Percentiles rank a stretch among this genome's conserved stretches.
Evolutionary conservation across 1,284 basidiomycete genomes (phyloP).

Genomic region (Trichosporon faecale): DNA sequence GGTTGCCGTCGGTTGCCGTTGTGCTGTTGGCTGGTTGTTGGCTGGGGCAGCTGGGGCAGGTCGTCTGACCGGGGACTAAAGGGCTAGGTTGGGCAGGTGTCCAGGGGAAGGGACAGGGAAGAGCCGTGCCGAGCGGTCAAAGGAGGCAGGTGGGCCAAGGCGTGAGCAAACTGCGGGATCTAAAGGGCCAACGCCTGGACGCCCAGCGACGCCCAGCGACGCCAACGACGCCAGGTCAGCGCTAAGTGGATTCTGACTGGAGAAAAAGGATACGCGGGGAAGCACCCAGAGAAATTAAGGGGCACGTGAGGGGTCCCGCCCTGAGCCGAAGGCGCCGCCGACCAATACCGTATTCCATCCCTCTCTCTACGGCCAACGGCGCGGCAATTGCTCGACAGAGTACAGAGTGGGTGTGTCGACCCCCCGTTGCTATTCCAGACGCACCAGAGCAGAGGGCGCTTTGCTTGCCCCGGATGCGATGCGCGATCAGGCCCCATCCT

Average conservation of each 20-base stretch:
- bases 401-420: neutral
- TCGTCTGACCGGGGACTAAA: neutral
- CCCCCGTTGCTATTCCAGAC: neutral
- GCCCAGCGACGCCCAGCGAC: no score
- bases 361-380: neutral
- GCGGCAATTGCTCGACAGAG: neutral
- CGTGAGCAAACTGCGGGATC: neutral
- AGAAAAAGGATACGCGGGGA: neutral
- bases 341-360: neutral
- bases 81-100: neutral
- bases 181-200: no score
- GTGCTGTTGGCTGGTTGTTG: neutral
- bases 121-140: neutral
- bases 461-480: neutral
- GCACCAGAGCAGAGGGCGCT: neutral
- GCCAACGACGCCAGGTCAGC: neutral
- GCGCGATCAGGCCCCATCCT: constrained; percentile 1
- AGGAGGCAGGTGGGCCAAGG: neutral
- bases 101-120: neutral
- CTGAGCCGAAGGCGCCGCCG: neutral
- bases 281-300: neutral
- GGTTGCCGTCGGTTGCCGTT: neutral
- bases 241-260: neutral
- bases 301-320: neutral
- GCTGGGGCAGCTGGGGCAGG: neutral